phyloP scores from a whole-genome alignment of 2,329 filamentous ascomycete species.

The Huntiella abstrusa region DNA sequence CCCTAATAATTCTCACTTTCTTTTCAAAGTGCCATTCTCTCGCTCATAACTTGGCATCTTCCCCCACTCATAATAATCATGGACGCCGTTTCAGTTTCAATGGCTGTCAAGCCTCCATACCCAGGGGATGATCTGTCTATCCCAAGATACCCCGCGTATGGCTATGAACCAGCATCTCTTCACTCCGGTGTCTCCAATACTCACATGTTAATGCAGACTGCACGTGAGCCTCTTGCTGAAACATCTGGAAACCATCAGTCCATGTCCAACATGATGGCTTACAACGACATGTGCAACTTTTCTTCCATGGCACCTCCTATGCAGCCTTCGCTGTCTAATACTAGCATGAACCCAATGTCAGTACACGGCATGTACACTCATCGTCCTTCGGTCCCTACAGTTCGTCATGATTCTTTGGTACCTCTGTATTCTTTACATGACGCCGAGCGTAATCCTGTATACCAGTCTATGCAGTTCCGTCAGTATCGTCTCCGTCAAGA shows the following conservation, averaged over 20 bases:
- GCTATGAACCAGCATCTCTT: constrained; percentile 18
- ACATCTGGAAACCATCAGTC: constrained; percentile 1
- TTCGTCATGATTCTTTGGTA: constrained; percentile 8
- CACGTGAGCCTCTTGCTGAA: constrained; percentile 4
- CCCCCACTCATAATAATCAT: background rate
- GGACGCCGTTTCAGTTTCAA: constrained; percentile 6
- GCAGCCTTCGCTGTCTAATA: background rate
- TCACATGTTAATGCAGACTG: constrained; percentile 23
- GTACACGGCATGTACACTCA: constrained; percentile 4
- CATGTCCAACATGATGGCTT: constrained; percentile 5
- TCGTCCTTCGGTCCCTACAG: constrained; percentile 3
- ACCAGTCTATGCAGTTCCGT: constrained; percentile 41
- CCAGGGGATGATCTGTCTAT: constrained; percentile 1
- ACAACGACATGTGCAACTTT: constrained; percentile 7
- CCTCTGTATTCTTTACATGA: constrained; percentile 11
- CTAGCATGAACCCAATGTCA: constrained; percentile 4
- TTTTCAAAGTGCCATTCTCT: background rate
- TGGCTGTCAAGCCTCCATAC: constrained; percentile 3
- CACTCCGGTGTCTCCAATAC: constrained; percentile 28
- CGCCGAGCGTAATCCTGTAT: constrained; percentile 35
- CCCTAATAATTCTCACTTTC: background rate
- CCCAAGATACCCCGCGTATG: constrained; percentile 4
- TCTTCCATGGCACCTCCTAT: background rate
- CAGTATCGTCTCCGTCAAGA: constrained; percentile 47
- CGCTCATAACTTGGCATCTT: background rate